These are phyloP conservation scores for Nicotiana rustica DNA, from an alignment of 305 asterid species.

Conservation along the genomic window DNA sequence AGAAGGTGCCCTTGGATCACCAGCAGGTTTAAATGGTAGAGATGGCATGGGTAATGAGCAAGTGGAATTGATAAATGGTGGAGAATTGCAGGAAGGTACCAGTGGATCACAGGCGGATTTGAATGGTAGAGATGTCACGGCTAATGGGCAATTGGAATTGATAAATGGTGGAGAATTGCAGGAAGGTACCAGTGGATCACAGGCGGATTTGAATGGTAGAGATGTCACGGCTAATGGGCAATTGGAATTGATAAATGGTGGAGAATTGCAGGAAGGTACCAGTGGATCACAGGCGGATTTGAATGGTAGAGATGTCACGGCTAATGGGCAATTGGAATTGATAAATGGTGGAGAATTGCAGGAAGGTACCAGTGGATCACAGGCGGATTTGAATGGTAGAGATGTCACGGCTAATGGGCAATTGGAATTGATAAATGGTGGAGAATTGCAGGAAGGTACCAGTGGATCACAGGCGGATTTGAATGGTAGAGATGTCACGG, in stretches of 20 bases:
- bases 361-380: conserved; percentile 18
- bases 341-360: conserved; percentile 2
- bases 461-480: conserved; percentile 17
- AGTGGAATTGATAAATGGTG: conserved; percentile 1
- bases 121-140: conserved; percentile 22
- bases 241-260: background rate
- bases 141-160: background rate
- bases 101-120: conserved; percentile 15
- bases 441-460: conserved; percentile 5
- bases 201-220: conserved; percentile 23
- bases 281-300: conserved; percentile 19
- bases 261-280: conserved; percentile 4
- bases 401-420: background rate
- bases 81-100: background rate
- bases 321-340: background rate
- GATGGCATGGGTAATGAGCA: background rate
- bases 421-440: background rate
- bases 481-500: conserved; percentile 25
- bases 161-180: conserved; percentile 1
- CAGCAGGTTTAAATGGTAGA: conserved; percentile 24
- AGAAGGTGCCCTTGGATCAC: conserved; percentile 21
- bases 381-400: conserved; percentile 24
- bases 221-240: background rate
- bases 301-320: conserved; percentile 22
- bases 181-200: conserved; percentile 19